Percentiles rank a stretch among this genome's conserved stretches.
phyloP scores from a whole-genome alignment of 2,329 filamentous ascomycete genomes.

The Cytospora mali region DNA sequence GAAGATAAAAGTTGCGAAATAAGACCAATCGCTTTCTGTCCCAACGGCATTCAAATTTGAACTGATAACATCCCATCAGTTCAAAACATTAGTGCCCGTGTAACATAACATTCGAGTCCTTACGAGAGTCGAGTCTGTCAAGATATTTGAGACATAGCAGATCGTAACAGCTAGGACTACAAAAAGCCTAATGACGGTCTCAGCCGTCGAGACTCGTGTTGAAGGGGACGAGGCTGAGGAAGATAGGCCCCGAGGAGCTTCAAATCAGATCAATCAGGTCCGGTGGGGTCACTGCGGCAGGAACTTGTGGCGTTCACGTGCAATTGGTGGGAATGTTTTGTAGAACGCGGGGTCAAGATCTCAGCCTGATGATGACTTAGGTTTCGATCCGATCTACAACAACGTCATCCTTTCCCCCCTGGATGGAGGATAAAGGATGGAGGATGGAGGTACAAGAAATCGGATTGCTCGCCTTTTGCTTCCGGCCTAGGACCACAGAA shows the following conservation, averaged over 20 bases:
- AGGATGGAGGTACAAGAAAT: neutral
- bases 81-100: neutral
- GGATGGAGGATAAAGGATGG: neutral
- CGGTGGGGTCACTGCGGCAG: neutral
- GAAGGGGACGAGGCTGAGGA: neutral
- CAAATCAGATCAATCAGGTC: neutral
- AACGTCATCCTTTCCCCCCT: neutral
- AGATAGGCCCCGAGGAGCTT: neutral
- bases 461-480: neutral
- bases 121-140: neutral
- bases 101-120: neutral
- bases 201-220: neutral
- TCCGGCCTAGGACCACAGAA: too few species aligned
- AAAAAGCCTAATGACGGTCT: neutral
- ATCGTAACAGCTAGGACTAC: neutral
- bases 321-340: neutral
- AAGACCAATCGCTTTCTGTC: neutral
- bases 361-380: neutral
- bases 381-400: neutral
- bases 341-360: neutral
- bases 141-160: neutral
- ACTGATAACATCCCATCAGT: neutral
- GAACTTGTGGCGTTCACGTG: neutral
- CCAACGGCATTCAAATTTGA: neutral
- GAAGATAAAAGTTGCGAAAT: neutral